Evolutionary conservation across 345 rosid genomes (phyloP).

Genomic region (Brassica incana): DNA sequence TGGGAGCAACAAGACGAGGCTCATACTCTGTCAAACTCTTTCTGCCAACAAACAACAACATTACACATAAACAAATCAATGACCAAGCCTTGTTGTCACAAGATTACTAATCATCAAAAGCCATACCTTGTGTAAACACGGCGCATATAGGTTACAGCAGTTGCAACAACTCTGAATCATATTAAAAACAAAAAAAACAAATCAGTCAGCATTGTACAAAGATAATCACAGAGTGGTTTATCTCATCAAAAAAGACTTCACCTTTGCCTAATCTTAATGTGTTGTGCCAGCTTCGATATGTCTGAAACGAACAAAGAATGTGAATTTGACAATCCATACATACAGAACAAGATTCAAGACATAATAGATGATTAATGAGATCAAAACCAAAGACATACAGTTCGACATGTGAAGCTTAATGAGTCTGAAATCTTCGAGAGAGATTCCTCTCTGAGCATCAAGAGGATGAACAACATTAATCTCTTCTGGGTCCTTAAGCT

Average conservation of each 20-base stretch:
- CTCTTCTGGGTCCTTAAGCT: constrained; percentile 84
- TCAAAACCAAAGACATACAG: constrained; percentile 46
- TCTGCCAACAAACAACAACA: constrained; percentile 46
- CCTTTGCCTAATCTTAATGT: constrained; percentile 95
- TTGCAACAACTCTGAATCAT: constrained; percentile 84
- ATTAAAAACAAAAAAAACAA: not conserved
- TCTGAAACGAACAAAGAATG: constrained; percentile 46
- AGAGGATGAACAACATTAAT: constrained; percentile 67
- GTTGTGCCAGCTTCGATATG: constrained; percentile 75
- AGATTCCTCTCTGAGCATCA: constrained; percentile 81
- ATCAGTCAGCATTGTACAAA: constrained; percentile 24
- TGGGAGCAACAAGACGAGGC: constrained; percentile 91
- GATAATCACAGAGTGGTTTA: not conserved
- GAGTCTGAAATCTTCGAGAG: constrained; percentile 84
- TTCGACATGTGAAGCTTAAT: constrained; percentile 82
- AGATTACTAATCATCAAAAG: not conserved
- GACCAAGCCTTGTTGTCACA: not conserved
- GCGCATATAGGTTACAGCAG: constrained; percentile 93
- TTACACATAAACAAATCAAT: not conserved
- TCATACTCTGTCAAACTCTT: constrained; percentile 90
- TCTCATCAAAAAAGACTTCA: constrained; percentile 37
- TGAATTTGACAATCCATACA: constrained; percentile 15
- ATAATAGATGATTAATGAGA: not conserved
- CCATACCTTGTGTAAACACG: constrained; percentile 84
- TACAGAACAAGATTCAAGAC: not conserved